Evolutionary conservation across 1,284 basidiomycete genomes (phyloP), one percentile per base, ranked within the genome.

Genomic region (Trichosporon ovoides): DNA sequence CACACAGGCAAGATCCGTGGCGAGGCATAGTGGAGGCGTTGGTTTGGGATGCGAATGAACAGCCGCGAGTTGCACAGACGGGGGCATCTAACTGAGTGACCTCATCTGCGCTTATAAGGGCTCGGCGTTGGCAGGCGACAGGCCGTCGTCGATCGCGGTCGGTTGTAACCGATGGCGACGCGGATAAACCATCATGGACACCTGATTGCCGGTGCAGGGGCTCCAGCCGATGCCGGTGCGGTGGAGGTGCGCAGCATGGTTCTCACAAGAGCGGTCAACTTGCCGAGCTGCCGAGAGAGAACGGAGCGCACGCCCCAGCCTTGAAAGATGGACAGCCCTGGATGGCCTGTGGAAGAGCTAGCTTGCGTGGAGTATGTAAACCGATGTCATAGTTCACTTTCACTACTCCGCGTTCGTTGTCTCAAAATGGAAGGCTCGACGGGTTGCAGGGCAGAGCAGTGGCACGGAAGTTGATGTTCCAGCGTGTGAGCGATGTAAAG

Each of bases 1-100:
- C 43, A 16, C 43, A 48, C 9, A 48, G 43, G 43, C 43, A 48
- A 7, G 24, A 31, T 48, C 43, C 43, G 43, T 48, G 43, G 43
- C 43, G 43, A 31, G 43, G 3, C 43, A 48, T 48, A 13, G 43
- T n/a, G 43, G n/a, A n/a, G 43, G 24, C 7, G 4, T 48, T 48
- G 38, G 43, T 31, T 9, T 31, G 28, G 24, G 43, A 16, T 22
- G 5, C 14, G 24, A 20, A 24, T 48, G 43, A 22, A 24, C 43
- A 20, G 22, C n/a, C 24, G 43, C 28, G 4, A 9, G 43, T 28
- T 28, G 43, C 43, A 48, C 22, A 48, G 24, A 24, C 43, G 43
- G 43, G 43, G 22, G 14, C 16, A 20, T 14, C 28, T 22, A 19
- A n/a, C 11, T 16, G 43, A 13, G 38, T 19, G 20, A 14, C 20